Percentiles rank a stretch among this genome's conserved stretches.
These are phyloP conservation scores for Aspergillus pseudoterreus DNA, from an alignment of 2,329 filamentous ascomycete species.

Conservation along the genomic window DNA sequence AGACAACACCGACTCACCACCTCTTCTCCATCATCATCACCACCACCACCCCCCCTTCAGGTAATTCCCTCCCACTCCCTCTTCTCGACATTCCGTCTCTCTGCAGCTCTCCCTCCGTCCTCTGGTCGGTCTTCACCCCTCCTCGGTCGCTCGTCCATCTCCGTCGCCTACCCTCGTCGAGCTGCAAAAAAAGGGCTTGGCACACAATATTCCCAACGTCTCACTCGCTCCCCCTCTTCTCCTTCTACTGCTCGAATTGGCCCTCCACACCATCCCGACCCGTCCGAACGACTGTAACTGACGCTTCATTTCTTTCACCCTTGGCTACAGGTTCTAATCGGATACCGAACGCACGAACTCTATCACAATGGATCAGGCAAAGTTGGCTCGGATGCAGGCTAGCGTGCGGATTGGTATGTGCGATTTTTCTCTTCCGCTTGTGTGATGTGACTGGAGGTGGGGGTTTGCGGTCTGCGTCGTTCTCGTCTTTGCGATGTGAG, in stretches of 20 bases:
- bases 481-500: neutral
- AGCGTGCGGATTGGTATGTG: constrained; percentile 69
- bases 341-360: constrained; percentile 21
- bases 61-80: too few relatives aligned
- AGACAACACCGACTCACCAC: neutral
- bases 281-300: constrained; percentile 8
- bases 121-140: neutral
- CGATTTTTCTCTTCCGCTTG: constrained; percentile 9
- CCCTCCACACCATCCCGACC: constrained; percentile 5
- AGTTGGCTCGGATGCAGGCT: constrained; percentile 64
- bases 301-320: constrained; percentile 8
- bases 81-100: neutral
- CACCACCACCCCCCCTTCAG: neutral
- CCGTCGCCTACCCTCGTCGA: neutral
- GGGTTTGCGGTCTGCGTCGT: neutral
- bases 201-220: constrained; percentile 10
- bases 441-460: constrained; percentile 5
- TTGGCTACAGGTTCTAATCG: constrained; percentile 12
- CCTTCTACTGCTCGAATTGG: constrained; percentile 9
- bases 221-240: neutral
- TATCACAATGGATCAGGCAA: constrained; percentile 62
- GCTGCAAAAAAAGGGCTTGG: neutral
- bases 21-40: neutral
- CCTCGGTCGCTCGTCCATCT: neutral
- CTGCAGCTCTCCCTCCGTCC: neutral